Evolutionary conservation across 805 yeast species (phyloP).

Genomic region (Myxozyma mucilagina): DNA sequence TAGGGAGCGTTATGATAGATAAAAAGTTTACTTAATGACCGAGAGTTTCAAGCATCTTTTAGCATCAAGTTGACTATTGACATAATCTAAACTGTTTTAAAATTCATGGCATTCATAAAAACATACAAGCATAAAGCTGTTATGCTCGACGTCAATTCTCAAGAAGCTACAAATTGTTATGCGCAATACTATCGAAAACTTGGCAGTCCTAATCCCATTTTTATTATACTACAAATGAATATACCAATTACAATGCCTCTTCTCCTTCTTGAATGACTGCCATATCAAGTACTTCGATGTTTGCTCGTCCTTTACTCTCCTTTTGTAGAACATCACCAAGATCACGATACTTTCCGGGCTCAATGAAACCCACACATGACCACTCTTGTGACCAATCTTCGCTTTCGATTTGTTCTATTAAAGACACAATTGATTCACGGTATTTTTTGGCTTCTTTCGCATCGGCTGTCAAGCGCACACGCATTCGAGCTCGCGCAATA

Average conservation of each 20-base stretch:
- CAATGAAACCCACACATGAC: slow-evolving; percentile 69
- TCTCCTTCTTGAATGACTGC: slow-evolving; percentile 74
- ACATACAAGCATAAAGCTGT: too few species aligned
- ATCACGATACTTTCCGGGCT: slow-evolving; percentile 78
- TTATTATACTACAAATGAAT: too few species aligned
- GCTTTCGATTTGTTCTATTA: slow-evolving; percentile 48
- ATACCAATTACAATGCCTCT: slow-evolving; percentile 14
- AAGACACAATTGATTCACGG: slow-evolving; percentile 46
- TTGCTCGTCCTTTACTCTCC: slow-evolving; percentile 57
- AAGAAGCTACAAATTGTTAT: too few species aligned
- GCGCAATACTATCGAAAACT: too few species aligned
- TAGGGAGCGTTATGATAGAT: not conserved
- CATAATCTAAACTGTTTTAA: too few species aligned
- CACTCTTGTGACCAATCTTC: slow-evolving; percentile 46
- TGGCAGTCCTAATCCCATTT: too few species aligned
- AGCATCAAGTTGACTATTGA: too few species aligned
- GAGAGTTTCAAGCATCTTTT: too few species aligned
- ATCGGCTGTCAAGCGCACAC: slow-evolving; percentile 59
- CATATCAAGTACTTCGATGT: slow-evolving; percentile 82
- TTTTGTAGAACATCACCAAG: slow-evolving; percentile 62
- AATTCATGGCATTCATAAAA: too few species aligned
- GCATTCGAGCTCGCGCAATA: slow-evolving; percentile 92
- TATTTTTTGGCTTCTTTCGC: slow-evolving; percentile 54
- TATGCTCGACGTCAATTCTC: too few species aligned
- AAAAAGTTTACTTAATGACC: not conserved